Conservation (phyloP, 1,139 yeast genomes). For the Blastobotrys ciferrii region DNA sequence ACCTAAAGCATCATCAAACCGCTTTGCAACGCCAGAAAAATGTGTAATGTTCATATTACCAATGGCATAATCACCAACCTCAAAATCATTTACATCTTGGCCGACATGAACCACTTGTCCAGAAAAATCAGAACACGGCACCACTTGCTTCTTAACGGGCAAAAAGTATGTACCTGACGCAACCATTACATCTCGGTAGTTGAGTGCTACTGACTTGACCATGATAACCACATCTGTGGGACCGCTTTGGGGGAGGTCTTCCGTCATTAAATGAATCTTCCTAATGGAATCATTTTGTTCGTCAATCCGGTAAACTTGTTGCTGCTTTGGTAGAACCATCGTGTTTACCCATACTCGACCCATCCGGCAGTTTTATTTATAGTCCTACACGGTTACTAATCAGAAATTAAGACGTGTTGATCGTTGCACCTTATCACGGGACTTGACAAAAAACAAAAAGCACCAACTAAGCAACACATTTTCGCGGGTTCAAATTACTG, state of each 20-base stretch:
- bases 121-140: slow-evolving; percentile 23
- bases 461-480: too few species aligned
- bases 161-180: slow-evolving; percentile 18
- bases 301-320: slow-evolving; percentile 17
- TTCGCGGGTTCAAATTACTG: too few species aligned
- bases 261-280: slow-evolving; percentile 13
- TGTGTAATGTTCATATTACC: slow-evolving; percentile 16
- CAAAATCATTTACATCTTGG: slow-evolving; percentile 10
- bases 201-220: slow-evolving; percentile 23
- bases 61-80: slow-evolving; percentile 20
- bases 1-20: slow-evolving; percentile 17
- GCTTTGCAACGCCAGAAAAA: slow-evolving; percentile 10
- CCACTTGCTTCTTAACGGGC: slow-evolving; percentile 14
- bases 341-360: too few species aligned
- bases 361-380: too few species aligned
- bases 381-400: too few species aligned
- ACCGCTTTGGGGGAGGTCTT: slow-evolving; percentile 15
- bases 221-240: slow-evolving; percentile 22
- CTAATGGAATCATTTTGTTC: slow-evolving; percentile 9
- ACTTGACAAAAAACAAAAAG: too few species aligned
- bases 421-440: too few species aligned
- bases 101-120: slow-evolving; percentile 23
- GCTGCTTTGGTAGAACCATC: slow-evolving; percentile 13
- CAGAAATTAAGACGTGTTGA: too few species aligned
- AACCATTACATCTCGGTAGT: slow-evolving; percentile 25